These are phyloP conservation scores for Lunasporangiospora selenospora DNA, from an alignment of 192 early-diverging fungal species.

Conservation along the genomic window DNA sequence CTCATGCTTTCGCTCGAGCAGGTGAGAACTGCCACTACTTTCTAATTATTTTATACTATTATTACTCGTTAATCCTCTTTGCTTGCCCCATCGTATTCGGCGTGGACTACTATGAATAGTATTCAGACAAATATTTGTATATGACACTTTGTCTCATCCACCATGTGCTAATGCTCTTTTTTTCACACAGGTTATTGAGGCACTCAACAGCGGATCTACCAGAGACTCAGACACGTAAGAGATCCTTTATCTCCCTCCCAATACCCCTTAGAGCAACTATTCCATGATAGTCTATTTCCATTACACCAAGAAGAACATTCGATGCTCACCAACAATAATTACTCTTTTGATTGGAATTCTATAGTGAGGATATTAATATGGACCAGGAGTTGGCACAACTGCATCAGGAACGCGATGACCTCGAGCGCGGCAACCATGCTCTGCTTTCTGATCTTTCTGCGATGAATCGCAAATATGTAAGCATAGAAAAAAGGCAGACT, in stretches of 20 bases:
- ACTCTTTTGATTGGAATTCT: no score
- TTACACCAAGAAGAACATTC: no score
- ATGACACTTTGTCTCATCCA: background rate
- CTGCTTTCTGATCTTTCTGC: conserved; percentile 18
- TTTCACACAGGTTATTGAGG: conserved; percentile 21
- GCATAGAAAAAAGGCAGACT: no score
- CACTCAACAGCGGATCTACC: conserved; percentile 22
- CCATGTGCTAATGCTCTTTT: no score
- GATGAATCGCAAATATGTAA: conserved; percentile 49
- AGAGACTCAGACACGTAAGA: conserved; percentile 39
- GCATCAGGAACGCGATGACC: conserved; percentile 38
- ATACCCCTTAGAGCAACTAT: no score
- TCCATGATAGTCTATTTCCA: no score
- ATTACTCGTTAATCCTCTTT: background rate
- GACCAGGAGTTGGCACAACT: conserved; percentile 35
- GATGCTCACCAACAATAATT: no score
- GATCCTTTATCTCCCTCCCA: no score
- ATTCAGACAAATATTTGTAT: background rate
- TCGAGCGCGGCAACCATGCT: conserved; percentile 41
- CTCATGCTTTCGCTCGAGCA: conserved; percentile 93
- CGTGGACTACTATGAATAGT: background rate
- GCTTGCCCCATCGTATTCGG: background rate
- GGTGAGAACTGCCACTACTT: conserved; percentile 48
- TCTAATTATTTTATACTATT: conserved; percentile 3
- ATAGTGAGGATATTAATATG: conserved; percentile 33